Conservation (phyloP, 2,329 filamentous ascomycete species). For the Diaporthe batatas region DNA sequence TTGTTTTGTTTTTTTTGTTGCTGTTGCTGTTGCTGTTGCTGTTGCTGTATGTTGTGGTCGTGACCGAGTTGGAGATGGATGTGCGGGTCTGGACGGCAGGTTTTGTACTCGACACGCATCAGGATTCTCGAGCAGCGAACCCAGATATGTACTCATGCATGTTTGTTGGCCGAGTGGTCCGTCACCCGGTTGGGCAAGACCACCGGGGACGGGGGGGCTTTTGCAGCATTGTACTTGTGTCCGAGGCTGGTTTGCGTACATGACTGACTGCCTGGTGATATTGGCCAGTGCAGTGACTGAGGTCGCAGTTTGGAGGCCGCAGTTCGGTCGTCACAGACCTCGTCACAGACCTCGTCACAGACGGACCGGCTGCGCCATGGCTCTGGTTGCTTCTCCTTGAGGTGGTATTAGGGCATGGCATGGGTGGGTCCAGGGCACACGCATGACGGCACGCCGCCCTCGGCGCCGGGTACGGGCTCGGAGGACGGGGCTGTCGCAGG, state of each 20-base stretch:
- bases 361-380: neutral
- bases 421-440: neutral
- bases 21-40: too few species aligned
- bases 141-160: neutral
- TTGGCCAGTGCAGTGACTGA: conserved; percentile 1
- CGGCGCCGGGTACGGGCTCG: conserved; percentile 19
- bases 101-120: neutral
- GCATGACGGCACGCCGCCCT: conserved; percentile 15
- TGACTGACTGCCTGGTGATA: conserved; percentile 5
- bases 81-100: neutral
- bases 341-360: neutral
- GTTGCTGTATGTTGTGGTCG: neutral
- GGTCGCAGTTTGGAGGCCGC: neutral
- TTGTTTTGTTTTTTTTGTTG: too few species aligned
- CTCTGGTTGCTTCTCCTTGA: conserved; percentile 22
- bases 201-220: too few species aligned
- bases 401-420: conserved; percentile 26
- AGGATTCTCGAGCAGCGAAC: neutral
- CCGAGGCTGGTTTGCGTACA: neutral
- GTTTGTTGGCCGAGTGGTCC: neutral
- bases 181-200: neutral
- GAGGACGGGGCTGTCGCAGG: conserved; percentile 28
- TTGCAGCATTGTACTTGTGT: too few species aligned
- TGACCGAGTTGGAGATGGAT: neutral
- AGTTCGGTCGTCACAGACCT: neutral